phyloP scores from a whole-genome alignment of 352 stramenopile species.

The Paralagenidium karlingii region DNA sequence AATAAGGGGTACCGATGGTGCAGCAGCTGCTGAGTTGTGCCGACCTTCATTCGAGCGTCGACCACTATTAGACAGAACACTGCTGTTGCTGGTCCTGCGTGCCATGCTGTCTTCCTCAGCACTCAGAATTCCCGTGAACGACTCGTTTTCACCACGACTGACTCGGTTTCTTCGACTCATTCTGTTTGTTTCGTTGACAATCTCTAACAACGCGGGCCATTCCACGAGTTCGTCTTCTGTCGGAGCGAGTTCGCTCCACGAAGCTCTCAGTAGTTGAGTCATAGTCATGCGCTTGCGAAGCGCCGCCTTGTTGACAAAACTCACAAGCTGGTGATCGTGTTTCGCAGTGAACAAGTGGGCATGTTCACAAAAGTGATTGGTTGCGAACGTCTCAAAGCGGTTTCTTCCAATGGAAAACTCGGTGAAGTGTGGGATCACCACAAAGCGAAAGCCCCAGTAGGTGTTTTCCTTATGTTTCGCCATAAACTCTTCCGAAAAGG shows the following conservation, averaged over 20 bases:
- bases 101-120: no score
- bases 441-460: conserved; percentile 59
- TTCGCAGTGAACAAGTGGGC: conserved; percentile 10
- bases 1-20: no score
- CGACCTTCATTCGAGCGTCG: no score
- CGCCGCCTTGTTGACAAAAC: conserved; percentile 60
- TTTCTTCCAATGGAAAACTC: conserved; percentile 28
- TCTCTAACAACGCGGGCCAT: conserved; percentile 55
- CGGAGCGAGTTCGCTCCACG: conserved; percentile 53
- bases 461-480: background rate
- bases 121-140: no score
- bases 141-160: no score
- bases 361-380: conserved; percentile 10
- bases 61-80: no score
- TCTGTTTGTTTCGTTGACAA: no score
- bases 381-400: conserved; percentile 27
- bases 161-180: no score
- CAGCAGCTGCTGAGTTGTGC: no score
- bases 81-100: no score
- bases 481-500: conserved; percentile 1
- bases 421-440: conserved; percentile 59
- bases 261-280: conserved; percentile 29
- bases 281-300: conserved; percentile 27
- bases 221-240: conserved; percentile 41
- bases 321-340: conserved; percentile 52